These are phyloP conservation scores for Schizochytrium sp. DNA, from an alignment of 108 stramenopile genomes.

Conservation along the genomic window DNA sequence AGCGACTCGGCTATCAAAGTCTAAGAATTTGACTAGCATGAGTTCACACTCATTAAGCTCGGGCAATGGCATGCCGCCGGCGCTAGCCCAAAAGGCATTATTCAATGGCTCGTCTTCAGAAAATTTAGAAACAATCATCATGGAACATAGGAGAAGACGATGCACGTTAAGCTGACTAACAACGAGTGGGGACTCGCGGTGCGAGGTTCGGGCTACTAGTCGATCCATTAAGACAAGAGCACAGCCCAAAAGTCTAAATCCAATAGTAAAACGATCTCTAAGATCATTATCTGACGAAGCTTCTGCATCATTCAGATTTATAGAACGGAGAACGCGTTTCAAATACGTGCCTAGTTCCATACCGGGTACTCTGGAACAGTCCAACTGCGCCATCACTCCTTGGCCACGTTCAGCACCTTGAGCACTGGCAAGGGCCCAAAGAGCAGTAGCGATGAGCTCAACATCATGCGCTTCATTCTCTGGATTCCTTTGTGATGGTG, in stretches of 20 bases:
- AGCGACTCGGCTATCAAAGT: constrained; percentile 16
- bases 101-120: constrained; percentile 54
- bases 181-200: constrained; percentile 6
- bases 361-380: constrained; percentile 2
- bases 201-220: background rate
- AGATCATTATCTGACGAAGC: background rate
- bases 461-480: background rate
- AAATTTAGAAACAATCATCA: constrained; percentile 48
- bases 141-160: constrained; percentile 28
- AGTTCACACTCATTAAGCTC: constrained; percentile 59
- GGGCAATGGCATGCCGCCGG: constrained; percentile 27
- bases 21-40: background rate
- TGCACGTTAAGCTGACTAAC: constrained; percentile 3
- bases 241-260: constrained; percentile 18
- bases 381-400: background rate
- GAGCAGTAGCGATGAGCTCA: background rate
- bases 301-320: constrained; percentile 1
- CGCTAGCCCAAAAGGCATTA: constrained; percentile 43
- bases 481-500: too few relatives aligned
- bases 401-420: constrained; percentile 22
- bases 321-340: background rate
- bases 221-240: background rate
- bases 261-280: background rate
- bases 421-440: constrained; percentile 28
- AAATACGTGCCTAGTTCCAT: constrained; percentile 35